Evolutionary conservation across 805 yeast genomes (phyloP), one percentile per base, ranked within the genome.

Genomic region (Suhomyces vadensis): DNA sequence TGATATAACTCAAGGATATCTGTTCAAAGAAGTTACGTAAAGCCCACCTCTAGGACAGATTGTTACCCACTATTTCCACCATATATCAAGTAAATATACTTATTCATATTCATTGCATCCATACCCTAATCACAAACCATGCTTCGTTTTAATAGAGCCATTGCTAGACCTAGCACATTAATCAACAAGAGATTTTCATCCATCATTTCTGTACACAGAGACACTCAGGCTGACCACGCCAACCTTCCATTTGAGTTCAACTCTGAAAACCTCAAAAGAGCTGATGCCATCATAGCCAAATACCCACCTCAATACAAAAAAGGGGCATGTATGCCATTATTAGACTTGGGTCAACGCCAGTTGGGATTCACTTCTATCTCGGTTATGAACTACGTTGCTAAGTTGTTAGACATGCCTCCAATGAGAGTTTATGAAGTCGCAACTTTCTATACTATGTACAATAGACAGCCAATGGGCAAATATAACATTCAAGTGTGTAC

Each of bases 361-460:
- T 74, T 75, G 44, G 96, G 96, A 0, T 87, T 83, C 73, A 85
- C 94, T 35, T 86, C 95, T 31, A 85, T 87, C 55, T 75, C 88
- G 25, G 94, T 87, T 51, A 87, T 87, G 96, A 87, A 87, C 72
- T 85, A 88, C 62, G 95, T 87, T 40, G 96, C 95, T 42, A 81
- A 83, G 65, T 57, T 84, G 59, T 75, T 87, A 57, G 92, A 86
- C 57, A 85, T 88, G 83, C 96, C 96, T 23, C 95, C 95, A 47
- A 87, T 87, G 96, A 80, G 96, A 69, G 96, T 87, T 23, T 87
- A 87, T 65, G 95, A 87, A 65, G 96, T 87, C 51, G 96, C 96
- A 24, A 85, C 95, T 33, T 87, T 87, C 71, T 87, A 87, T 70
- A 87, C 96, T 55, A 88, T 87, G 96, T 87, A 83, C 73, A 85